Evolutionary conservation across 139 green algal genomes (phyloP).

Genomic region (Volvox africanus): DNA sequence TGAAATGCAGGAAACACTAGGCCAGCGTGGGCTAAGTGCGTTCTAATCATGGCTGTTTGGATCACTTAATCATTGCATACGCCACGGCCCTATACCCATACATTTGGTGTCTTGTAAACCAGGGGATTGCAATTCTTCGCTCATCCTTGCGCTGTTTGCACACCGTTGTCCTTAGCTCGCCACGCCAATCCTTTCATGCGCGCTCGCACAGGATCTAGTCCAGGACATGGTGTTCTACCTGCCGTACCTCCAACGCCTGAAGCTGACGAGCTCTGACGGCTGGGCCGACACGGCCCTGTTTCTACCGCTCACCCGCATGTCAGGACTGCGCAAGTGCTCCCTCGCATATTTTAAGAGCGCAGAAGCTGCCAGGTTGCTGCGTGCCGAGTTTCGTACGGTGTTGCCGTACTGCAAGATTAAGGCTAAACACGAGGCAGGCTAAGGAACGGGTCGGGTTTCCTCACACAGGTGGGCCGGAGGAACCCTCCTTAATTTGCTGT

Average conservation of each 20-base stretch:
- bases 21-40: too few relatives aligned
- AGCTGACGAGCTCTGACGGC: constrained; percentile 37
- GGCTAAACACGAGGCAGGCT: constrained; percentile 30
- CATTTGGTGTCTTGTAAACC: not conserved
- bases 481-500: too few relatives aligned
- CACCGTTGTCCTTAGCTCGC: not conserved
- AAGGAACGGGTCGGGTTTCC: not conserved
- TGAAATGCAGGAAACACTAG: too few relatives aligned
- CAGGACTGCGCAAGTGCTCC: constrained; percentile 43
- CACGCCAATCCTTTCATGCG: not conserved
- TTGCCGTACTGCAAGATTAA: constrained; percentile 53
- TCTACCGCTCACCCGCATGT: constrained; percentile 31
- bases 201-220: constrained; percentile 21
- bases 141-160: not conserved
- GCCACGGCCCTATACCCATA: not conserved
- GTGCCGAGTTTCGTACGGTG: constrained; percentile 31
- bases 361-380: constrained; percentile 23
- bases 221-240: constrained; percentile 44
- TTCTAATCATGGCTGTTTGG: too few relatives aligned
- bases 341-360: constrained; percentile 43
- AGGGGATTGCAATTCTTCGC: not conserved
- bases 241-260: constrained; percentile 38
- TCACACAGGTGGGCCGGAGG: too few relatives aligned
- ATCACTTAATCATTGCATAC: too few relatives aligned
- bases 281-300: constrained; percentile 44